These are phyloP conservation scores for Pulveroboletus sp. DNA, from an alignment of 768 basidiomycete genomes.

Conservation along the genomic window DNA sequence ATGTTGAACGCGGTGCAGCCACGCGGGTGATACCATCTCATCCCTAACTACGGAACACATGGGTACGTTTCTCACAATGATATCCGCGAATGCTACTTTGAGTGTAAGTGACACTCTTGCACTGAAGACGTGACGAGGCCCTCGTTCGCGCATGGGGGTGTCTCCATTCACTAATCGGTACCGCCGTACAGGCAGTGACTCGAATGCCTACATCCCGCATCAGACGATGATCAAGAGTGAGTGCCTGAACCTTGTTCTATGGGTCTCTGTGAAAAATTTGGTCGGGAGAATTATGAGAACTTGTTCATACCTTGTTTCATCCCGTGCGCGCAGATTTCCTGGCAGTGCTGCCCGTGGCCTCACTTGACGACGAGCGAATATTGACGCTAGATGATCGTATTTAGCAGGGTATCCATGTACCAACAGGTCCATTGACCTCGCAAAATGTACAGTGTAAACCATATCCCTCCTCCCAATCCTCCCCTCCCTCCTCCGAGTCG, in stretches of 20 bases:
- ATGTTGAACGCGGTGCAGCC: background rate
- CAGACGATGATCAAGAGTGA: too few species aligned
- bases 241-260: too few species aligned
- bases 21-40: too few species aligned
- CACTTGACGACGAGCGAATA: background rate
- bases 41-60: too few species aligned
- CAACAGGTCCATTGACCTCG: background rate
- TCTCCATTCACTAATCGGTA: too few species aligned
- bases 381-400: background rate
- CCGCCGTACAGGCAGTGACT: too few species aligned
- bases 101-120: background rate
- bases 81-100: background rate
- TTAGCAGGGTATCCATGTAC: background rate
- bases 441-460: slow-evolving; percentile 4
- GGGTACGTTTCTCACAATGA: too few species aligned
- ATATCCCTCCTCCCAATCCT: background rate
- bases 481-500: background rate
- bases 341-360: background rate
- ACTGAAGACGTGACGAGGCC: too few species aligned
- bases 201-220: too few species aligned
- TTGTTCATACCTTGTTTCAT: too few species aligned
- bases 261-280: background rate
- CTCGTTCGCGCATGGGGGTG: too few species aligned
- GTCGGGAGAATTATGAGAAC: too few species aligned
- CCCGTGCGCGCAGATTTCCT: background rate